Base-by-base conservation (phyloP, 2,329 filamentous ascomycete species). In the Dactylella cylindrospora region DNA sequence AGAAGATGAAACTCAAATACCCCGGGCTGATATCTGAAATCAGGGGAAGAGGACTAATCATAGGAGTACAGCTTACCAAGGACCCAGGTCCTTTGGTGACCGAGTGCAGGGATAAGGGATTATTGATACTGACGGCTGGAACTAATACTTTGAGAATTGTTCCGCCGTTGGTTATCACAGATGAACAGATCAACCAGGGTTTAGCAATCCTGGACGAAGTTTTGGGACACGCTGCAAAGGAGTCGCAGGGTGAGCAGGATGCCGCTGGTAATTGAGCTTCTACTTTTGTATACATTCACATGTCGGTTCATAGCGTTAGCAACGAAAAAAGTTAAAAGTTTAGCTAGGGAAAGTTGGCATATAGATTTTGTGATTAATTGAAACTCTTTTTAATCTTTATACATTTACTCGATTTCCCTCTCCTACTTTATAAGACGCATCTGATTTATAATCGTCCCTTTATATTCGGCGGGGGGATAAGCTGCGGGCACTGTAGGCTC, bases 101-200 rank as follows among this genome's bases (percentile, higher is more conserved):
- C 66, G 90, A 90, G 8, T 90, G 90, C 13, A 79, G 93, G 64
- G 89, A 97, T 76, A 80, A 89, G 60, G 93, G 93, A 0, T 73
- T 98, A 70, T 73, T 98, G 59, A 78, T 98, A 60, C 96, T 98
- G 70, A 96, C 90, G 1, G 91, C 89, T 22, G 93, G 93, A 1
- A 90, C 84, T 23, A 95, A 97, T 71, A 96, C 90, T 6, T 75
- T 98, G 67, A 80, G 93, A 40, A 95, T 98, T 69, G 90, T 97
- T 53, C 93, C 93, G 25, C 86, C 88, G 62, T 75, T 98, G 70
- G 83, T 84, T 4, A 86, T 98, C 55, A 85, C 82, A 0, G 83
- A 88, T 67, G 81, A 80, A 20, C 87, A 96, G 78, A 93, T 97
- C 66, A 77, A 84, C 67, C 78, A 85, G 66, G 90, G 88, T 0